Evolutionary conservation across 768 basidiomycete genomes (phyloP).

Genomic region (Phlegmacium glaucopus): DNA sequence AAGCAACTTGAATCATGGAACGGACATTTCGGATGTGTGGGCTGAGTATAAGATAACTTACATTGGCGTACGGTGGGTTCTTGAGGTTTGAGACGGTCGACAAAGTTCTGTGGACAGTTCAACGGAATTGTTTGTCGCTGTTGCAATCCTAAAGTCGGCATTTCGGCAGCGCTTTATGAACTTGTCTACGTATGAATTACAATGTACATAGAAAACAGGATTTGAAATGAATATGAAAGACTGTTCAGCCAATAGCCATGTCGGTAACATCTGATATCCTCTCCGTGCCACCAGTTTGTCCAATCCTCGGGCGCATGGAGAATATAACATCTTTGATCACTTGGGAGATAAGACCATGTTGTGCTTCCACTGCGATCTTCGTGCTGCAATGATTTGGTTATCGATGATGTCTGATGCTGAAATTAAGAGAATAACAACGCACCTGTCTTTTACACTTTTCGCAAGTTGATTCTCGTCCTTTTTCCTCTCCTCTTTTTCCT

Average conservation of each 20-base stretch:
- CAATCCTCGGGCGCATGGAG: conserved; percentile 48
- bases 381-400: conserved; percentile 43
- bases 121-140: conserved; percentile 14
- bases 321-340: conserved; percentile 93
- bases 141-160: conserved; percentile 9
- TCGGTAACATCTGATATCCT: conserved; percentile 38
- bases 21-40: neutral
- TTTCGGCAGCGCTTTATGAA: conserved; percentile 2
- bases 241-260: conserved; percentile 44
- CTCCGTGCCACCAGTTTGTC: conserved; percentile 13
- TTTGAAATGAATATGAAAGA: neutral
- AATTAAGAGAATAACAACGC: conserved; percentile 13
- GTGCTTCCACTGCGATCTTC: conserved; percentile 86
- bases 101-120: conserved; percentile 13
- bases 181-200: neutral
- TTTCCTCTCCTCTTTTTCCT: conserved; percentile 70
- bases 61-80: conserved; percentile 30
- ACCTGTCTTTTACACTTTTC: conserved; percentile 94
- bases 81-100: conserved; percentile 27
- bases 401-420: neutral
- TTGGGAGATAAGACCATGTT: conserved; percentile 92
- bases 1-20: neutral
- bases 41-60: conserved; percentile 23
- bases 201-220: neutral
- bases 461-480: conserved; percentile 85